phyloP scores from a whole-genome alignment of 805 yeast genomes.

The Wickerhamomyces tratensis region DNA sequence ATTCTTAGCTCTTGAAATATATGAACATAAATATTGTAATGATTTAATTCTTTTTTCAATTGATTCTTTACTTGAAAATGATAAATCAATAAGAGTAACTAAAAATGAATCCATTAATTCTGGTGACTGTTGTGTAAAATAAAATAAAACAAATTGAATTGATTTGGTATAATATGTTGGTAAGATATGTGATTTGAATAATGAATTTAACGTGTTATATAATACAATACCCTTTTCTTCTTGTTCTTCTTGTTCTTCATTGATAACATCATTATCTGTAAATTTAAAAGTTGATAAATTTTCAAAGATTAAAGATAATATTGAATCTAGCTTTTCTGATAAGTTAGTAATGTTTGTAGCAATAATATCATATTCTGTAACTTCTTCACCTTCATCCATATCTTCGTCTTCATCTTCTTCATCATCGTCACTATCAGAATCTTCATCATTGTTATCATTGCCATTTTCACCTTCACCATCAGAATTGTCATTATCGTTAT shows the following conservation, averaged over 20 bases:
- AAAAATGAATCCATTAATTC: slow-evolving; percentile 80
- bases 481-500: slow-evolving; percentile 21
- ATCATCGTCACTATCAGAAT: slow-evolving; percentile 22
- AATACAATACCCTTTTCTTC: slow-evolving; percentile 55
- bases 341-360: slow-evolving; percentile 38
- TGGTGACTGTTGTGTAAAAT: slow-evolving; percentile 69
- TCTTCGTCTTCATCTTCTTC: slow-evolving; percentile 21
- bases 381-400: slow-evolving; percentile 21
- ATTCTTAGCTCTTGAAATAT: slow-evolving; percentile 76
- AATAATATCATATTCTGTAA: slow-evolving; percentile 15
- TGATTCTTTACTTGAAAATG: slow-evolving; percentile 61
- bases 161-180: slow-evolving; percentile 91
- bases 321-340: slow-evolving; percentile 61
- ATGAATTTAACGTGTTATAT: slow-evolving; percentile 64
- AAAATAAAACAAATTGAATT: slow-evolving; percentile 77
- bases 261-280: slow-evolving; percentile 35
- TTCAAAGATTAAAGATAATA: slow-evolving; percentile 48
- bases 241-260: slow-evolving; percentile 43
- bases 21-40: slow-evolving; percentile 85
- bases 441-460: slow-evolving; percentile 22
- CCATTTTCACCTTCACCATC: slow-evolving; percentile 22
- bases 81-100: slow-evolving; percentile 73
- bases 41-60: slow-evolving; percentile 77
- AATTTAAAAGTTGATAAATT: slow-evolving; percentile 27
- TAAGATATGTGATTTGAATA: slow-evolving; percentile 73